These are phyloP conservation scores for Solanum hybrid DNA, from an alignment of 305 asterid genomes.

Conservation along the genomic window DNA sequence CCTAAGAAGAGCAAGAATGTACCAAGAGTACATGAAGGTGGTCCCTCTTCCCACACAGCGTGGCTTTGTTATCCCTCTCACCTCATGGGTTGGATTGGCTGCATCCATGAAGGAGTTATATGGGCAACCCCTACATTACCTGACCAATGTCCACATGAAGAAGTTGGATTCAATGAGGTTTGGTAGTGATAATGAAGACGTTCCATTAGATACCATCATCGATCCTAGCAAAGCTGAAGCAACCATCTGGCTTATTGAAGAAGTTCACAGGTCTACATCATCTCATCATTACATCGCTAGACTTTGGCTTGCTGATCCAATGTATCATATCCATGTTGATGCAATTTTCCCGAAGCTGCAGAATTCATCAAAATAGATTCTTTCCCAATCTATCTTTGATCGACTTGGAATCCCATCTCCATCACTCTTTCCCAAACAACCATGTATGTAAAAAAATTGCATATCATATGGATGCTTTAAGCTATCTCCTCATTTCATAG, in stretches of 20 bases:
- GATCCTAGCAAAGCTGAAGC: slow-evolving; percentile 66
- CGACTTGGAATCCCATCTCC: background rate
- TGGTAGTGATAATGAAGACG: slow-evolving; percentile 35
- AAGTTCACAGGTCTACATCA: slow-evolving; percentile 40
- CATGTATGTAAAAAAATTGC: background rate
- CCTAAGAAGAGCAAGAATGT: slow-evolving; percentile 41
- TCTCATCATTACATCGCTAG: slow-evolving; percentile 43
- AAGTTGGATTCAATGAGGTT: slow-evolving; percentile 40
- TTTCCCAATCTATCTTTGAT: background rate
- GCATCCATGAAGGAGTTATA: slow-evolving; percentile 51
- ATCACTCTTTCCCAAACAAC: background rate
- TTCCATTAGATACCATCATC: slow-evolving; percentile 37
- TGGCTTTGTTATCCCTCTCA: slow-evolving; percentile 49
- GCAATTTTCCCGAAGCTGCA: slow-evolving; percentile 33
- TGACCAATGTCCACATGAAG: slow-evolving; percentile 54
- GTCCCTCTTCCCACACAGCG: slow-evolving; percentile 46
- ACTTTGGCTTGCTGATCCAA: slow-evolving; percentile 49
- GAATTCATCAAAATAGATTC: background rate
- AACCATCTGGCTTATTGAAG: slow-evolving; percentile 70
- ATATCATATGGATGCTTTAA: background rate
- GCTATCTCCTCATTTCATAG: background rate
- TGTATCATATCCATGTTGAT: slow-evolving; percentile 39
- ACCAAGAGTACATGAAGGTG: slow-evolving; percentile 70
- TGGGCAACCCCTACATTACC: slow-evolving; percentile 76
- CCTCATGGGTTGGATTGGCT: slow-evolving; percentile 66